A percentile compares a stretch with the other conserved stretches of the same genome.
Conservation (phyloP, 306 rosid species). For the Oxytropis ochrocephala region DNA sequence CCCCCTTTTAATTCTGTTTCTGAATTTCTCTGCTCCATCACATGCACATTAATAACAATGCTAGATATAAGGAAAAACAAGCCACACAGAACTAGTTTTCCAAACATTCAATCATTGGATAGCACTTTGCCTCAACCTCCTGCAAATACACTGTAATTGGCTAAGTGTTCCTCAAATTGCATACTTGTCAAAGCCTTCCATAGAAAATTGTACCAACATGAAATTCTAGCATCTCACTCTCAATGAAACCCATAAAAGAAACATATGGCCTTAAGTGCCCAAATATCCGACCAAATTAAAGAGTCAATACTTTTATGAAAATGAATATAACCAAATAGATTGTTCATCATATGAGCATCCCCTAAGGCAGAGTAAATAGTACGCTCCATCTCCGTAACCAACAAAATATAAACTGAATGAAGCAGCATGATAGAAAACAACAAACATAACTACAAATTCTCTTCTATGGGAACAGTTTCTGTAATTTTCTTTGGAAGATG, state of each 20-base stretch:
- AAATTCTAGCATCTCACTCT: slow-evolving; percentile 5
- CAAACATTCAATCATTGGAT: background rate
- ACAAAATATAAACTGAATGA: background rate
- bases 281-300: background rate
- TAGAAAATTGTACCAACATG: background rate
- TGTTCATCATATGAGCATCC: background rate
- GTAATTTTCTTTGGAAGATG: background rate
- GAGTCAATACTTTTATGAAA: background rate
- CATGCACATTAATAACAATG: background rate
- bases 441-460: background rate
- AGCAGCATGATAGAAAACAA: background rate
- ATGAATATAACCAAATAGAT: background rate
- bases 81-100: background rate
- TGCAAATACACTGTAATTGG: background rate
- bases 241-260: background rate
- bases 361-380: background rate
- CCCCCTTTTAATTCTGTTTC: too few relatives aligned
- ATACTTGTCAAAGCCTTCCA: background rate
- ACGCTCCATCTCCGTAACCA: background rate
- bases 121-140: background rate
- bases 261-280: background rate
- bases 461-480: background rate
- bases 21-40: background rate
- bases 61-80: background rate
- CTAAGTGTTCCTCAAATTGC: background rate